Conservation (phyloP, 192 early-diverging fungal species). For the Podila epigama region DNA sequence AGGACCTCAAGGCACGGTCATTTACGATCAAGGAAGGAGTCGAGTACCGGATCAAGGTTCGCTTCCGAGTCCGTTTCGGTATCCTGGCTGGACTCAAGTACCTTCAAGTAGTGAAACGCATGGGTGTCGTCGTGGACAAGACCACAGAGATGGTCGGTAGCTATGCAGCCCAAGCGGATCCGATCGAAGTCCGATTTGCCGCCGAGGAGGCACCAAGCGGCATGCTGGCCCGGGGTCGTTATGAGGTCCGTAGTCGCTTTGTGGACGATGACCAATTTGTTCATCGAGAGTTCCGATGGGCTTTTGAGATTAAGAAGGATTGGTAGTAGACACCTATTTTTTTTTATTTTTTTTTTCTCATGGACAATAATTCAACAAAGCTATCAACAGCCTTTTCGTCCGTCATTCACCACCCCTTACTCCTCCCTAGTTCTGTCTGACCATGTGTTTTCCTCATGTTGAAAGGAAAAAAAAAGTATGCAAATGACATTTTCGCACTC, state of each 20-base stretch:
- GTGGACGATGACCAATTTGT: conserved; percentile 84
- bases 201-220: conserved; percentile 88
- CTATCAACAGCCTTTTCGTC: too few relatives aligned
- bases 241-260: conserved; percentile 87
- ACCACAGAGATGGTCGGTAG: conserved; percentile 94
- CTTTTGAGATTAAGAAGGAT: conserved; percentile 85
- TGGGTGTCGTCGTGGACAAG: conserved; percentile 77
- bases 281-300: conserved; percentile 83
- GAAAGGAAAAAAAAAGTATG: too few relatives aligned
- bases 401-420: too few relatives aligned
- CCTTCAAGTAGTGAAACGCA: conserved; percentile 88
- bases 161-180: conserved; percentile 79
- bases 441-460: too few relatives aligned
- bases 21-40: conserved; percentile 94
- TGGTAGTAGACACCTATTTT: too few relatives aligned
- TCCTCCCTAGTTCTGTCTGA: too few relatives aligned
- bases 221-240: conserved; percentile 85
- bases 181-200: conserved; percentile 79
- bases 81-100: conserved; percentile 93
- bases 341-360: too few relatives aligned
- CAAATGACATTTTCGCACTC: too few relatives aligned
- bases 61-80: conserved; percentile 86
- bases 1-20: conserved; percentile 63
- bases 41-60: conserved; percentile 88
- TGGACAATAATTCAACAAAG: too few relatives aligned